These are phyloP conservation scores for Russula brevipes DNA, from an alignment of 768 basidiomycete genomes.

Conservation along the genomic window DNA sequence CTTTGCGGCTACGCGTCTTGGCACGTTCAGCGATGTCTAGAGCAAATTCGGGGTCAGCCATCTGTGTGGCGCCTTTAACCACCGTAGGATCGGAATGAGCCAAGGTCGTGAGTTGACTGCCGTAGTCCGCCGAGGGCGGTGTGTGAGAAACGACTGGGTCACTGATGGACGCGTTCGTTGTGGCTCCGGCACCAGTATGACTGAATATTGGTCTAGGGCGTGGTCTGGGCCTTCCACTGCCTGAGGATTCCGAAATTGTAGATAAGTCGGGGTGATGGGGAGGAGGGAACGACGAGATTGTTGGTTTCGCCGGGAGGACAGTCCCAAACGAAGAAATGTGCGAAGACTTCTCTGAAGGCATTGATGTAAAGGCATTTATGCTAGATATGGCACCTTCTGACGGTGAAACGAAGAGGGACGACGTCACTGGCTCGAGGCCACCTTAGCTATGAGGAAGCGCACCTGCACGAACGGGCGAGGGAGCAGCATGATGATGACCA, in stretches of 20 bases:
- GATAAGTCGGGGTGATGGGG: slow-evolving; percentile 4
- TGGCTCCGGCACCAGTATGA: not conserved
- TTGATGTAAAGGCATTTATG: slow-evolving; percentile 18
- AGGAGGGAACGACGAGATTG: slow-evolving; percentile 19
- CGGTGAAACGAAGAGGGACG: not conserved
- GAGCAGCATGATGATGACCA: not conserved
- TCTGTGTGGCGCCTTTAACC: not conserved
- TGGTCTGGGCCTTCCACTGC: slow-evolving; percentile 5
- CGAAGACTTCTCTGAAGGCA: slow-evolving; percentile 1
- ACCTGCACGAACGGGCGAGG: slow-evolving; percentile 8
- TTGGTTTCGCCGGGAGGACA: not conserved
- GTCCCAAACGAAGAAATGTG: slow-evolving; percentile 16
- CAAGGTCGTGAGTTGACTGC: not conserved
- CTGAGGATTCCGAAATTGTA: slow-evolving; percentile 15
- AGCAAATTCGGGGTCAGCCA: slow-evolving; percentile 16
- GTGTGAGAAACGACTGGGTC: slow-evolving; percentile 15
- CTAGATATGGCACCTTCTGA: slow-evolving; percentile 17
- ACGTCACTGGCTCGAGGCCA: slow-evolving; percentile 18
- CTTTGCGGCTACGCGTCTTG: slow-evolving; percentile 31
- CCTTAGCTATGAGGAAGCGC: slow-evolving; percentile 5
- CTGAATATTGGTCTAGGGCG: slow-evolving; percentile 22
- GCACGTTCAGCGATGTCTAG: slow-evolving; percentile 33
- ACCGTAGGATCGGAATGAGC: slow-evolving; percentile 2
- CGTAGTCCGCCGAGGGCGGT: slow-evolving; percentile 2
- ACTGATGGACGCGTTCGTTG: slow-evolving; percentile 8